Conservation (phyloP, 2,329 filamentous ascomycete genomes). For the Coniochaeta sp. region DNA sequence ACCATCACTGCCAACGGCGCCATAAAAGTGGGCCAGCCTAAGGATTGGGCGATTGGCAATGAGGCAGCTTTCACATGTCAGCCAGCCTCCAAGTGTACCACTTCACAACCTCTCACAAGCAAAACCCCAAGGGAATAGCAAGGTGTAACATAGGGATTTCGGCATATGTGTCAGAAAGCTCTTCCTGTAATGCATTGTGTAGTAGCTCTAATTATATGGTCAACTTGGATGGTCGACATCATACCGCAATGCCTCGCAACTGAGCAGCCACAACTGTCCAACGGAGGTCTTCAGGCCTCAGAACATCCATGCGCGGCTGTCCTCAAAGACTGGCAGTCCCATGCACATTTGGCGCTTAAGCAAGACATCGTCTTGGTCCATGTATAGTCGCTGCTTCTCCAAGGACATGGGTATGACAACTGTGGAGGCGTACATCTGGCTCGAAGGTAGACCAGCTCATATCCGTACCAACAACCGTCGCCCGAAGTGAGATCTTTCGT, state of each 20-base stretch:
- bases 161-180: not conserved
- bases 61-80: not conserved
- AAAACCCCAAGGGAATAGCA: not conserved
- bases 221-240: not conserved
- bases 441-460: not conserved
- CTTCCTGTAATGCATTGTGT: not conserved
- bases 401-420: not conserved
- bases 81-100: not conserved
- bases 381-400: not conserved
- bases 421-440: not conserved
- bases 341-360: not conserved
- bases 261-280: not conserved
- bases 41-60: not conserved
- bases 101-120: not conserved
- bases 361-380: not conserved
- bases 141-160: not conserved
- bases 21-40: not conserved
- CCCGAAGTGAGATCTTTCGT: not conserved
- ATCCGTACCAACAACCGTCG: not conserved
- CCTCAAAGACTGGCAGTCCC: too few species aligned
- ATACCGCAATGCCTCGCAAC: not conserved
- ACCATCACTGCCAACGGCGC: not conserved
- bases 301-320: too few species aligned
- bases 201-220: not conserved
- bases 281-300: not conserved